Evolutionary conservation across 2,329 filamentous ascomycete genomes (phyloP).

Genomic region (Curvularia hawaiiensis): DNA sequence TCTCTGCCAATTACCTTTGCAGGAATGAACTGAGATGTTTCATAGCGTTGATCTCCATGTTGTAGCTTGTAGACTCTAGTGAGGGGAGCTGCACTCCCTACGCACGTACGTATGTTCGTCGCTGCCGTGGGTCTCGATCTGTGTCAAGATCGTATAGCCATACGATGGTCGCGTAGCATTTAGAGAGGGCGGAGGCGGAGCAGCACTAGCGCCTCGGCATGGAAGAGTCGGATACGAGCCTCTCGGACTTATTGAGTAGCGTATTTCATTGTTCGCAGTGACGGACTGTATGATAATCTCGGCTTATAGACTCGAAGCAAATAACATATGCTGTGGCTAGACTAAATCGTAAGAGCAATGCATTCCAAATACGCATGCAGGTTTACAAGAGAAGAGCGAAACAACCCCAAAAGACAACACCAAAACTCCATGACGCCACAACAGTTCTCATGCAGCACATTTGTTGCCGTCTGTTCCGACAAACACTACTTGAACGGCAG

Average conservation of each 20-base stretch:
- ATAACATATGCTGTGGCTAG: not conserved
- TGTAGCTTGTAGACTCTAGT: not conserved
- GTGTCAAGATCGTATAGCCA: not conserved
- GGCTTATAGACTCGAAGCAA: not conserved
- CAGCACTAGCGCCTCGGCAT: conserved; percentile 11
- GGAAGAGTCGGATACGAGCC: conserved; percentile 4
- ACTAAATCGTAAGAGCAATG: no score
- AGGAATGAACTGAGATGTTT: no score
- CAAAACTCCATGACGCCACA: not conserved
- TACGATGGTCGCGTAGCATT: not conserved
- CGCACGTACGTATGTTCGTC: not conserved
- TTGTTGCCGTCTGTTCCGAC: conserved; percentile 1
- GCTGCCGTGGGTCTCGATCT: not conserved
- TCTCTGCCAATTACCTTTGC: not conserved
- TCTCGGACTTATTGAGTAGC: not conserved
- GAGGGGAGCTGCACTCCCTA: not conserved
- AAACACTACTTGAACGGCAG: conserved; percentile 12
- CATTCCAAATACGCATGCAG: not conserved
- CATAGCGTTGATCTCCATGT: not conserved
- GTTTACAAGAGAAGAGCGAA: not conserved
- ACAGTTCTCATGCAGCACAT: not conserved
- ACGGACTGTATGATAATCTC: not conserved
- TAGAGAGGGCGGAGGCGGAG: conserved; percentile 1
- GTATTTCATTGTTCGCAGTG: no score
- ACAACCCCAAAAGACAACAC: not conserved